Evolutionary conservation across 768 basidiomycete species (phyloP).

Genomic region (Lepiota brunneoincarnata): DNA sequence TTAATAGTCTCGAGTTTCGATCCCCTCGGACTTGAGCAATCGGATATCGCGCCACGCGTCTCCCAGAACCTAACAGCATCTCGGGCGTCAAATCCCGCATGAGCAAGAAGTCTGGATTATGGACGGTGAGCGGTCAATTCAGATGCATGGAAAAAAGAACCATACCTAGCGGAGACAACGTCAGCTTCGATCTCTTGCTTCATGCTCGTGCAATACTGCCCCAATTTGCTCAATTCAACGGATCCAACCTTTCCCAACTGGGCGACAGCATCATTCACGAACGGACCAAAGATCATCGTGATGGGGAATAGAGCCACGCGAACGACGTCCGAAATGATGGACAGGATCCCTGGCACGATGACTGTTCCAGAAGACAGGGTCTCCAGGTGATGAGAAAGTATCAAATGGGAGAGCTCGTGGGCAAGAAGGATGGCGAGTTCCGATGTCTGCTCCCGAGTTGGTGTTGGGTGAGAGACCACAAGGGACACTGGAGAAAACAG

Average conservation of each 20-base stretch:
- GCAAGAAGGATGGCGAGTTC: constrained; percentile 89
- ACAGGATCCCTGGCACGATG: constrained; percentile 76
- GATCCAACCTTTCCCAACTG: constrained; percentile 76
- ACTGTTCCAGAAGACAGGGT: constrained; percentile 84
- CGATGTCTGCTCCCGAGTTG: constrained; percentile 79
- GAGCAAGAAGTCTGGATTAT: constrained; percentile 72
- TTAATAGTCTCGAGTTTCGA: constrained; percentile 22
- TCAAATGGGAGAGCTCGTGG: constrained; percentile 90
- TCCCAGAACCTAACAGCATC: constrained; percentile 86
- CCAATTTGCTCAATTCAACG: constrained; percentile 68
- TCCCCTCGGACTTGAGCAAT: constrained; percentile 31
- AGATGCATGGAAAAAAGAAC: not conserved
- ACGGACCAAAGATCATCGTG: constrained; percentile 91
- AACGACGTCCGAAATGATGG: constrained; percentile 72
- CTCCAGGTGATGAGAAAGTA: constrained; percentile 90
- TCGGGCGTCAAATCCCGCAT: constrained; percentile 88
- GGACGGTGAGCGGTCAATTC: constrained; percentile 3
- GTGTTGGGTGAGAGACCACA: constrained; percentile 41
- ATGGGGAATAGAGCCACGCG: constrained; percentile 83
- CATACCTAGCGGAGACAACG: constrained; percentile 77
- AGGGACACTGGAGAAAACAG: constrained; percentile 33
- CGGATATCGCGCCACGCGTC: constrained; percentile 41
- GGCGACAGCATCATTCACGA: constrained; percentile 91
- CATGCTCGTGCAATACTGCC: constrained; percentile 74
- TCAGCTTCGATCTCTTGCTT: constrained; percentile 94